A percentile compares a stretch with the other conserved stretches of the same genome.
Conservation (phyloP, 2,329 filamentous ascomycete genomes). For the Fusarium sulawesiense region DNA sequence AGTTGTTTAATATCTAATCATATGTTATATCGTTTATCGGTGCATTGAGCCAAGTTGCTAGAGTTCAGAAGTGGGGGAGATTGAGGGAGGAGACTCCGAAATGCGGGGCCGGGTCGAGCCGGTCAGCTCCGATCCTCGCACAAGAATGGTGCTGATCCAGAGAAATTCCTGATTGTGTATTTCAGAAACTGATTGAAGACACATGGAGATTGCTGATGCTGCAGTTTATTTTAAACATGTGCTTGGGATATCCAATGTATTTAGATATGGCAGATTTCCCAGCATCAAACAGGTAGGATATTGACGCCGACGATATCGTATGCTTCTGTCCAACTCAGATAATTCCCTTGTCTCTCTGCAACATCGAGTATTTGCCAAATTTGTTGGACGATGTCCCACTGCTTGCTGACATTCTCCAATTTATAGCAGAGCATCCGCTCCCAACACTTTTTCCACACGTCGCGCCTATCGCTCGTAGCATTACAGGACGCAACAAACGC, state of each 20-base stretch:
- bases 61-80: too few species aligned
- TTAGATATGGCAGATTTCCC: not conserved
- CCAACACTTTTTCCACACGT: not conserved
- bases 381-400: not conserved
- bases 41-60: too few species aligned
- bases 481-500: not conserved
- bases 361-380: not conserved
- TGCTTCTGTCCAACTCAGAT: not conserved
- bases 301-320: not conserved
- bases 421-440: not conserved
- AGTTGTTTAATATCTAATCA: too few species aligned
- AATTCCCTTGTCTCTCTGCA: not conserved
- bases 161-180: too few species aligned
- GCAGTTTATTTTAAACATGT: too few species aligned
- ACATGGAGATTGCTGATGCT: too few species aligned
- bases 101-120: too few species aligned
- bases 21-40: too few species aligned
- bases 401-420: not conserved
- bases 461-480: not conserved
- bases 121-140: too few species aligned
- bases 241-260: not conserved
- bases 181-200: too few species aligned
- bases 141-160: too few species aligned
- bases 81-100: too few species aligned
- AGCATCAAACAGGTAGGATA: not conserved